Evolutionary conservation across 2,329 filamentous ascomycete species (phyloP).

Genomic region (Chalara sp.): DNA sequence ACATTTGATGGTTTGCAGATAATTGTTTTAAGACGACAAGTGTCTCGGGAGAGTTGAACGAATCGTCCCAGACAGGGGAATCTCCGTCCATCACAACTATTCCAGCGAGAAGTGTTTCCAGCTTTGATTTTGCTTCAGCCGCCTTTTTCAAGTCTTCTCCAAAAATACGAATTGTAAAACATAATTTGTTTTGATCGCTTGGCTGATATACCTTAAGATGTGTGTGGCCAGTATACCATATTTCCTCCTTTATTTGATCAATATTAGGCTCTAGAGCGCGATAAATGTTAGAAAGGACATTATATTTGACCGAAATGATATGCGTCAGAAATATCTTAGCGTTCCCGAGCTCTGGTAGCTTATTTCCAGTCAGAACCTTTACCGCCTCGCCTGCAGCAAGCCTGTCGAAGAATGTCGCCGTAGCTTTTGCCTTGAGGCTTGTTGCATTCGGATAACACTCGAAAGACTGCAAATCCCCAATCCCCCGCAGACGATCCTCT

Average conservation of each 20-base stretch:
- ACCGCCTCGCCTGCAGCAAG: conserved; percentile 30
- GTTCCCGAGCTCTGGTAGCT: conserved; percentile 24
- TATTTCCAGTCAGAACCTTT: conserved; percentile 24
- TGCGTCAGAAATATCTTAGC: conserved; percentile 32
- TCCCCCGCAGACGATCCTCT: neutral
- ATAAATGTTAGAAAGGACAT: conserved; percentile 30
- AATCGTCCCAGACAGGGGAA: conserved; percentile 27
- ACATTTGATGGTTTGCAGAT: conserved; percentile 12
- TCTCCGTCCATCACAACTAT: conserved; percentile 20
- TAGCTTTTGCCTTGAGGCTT: conserved; percentile 27
- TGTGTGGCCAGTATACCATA: conserved; percentile 28
- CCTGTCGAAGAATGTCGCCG: conserved; percentile 32
- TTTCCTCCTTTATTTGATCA: conserved; percentile 11
- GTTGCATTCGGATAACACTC: neutral
- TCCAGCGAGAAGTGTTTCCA: conserved; percentile 30
- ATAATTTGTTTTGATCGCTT: conserved; percentile 18
- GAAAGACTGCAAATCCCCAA: conserved; percentile 7
- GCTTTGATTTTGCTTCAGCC: conserved; percentile 24
- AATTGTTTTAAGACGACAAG: conserved; percentile 7
- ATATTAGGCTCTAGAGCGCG: conserved; percentile 25
- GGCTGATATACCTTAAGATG: conserved; percentile 22
- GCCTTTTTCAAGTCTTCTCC: conserved; percentile 27
- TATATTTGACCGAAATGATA: conserved; percentile 32
- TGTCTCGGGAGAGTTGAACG: conserved; percentile 15
- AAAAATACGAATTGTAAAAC: conserved; percentile 32